phyloP scores from a whole-genome alignment of 208 protist genomes.

The Trypanosoma lewisi region DNA sequence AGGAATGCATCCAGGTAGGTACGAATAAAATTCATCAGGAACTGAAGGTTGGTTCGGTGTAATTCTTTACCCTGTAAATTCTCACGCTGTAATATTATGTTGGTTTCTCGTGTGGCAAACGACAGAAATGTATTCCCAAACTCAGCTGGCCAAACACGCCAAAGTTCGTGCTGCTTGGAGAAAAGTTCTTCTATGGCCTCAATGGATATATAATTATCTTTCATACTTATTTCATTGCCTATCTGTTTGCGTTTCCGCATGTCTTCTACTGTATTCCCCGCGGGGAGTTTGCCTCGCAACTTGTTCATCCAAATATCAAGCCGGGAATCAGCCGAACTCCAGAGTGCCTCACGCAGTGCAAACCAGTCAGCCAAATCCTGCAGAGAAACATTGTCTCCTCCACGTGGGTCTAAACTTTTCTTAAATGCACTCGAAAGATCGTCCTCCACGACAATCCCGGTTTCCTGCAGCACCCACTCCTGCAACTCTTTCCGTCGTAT shows the following conservation, averaged over 20 bases:
- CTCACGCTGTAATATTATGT: constrained; percentile 32
- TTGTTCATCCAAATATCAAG: constrained; percentile 8
- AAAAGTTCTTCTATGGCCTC: background rate
- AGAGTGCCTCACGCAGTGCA: background rate
- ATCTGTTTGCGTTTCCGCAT: background rate
- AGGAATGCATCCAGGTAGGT: constrained; percentile 43
- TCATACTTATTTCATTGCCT: background rate
- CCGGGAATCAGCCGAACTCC: background rate
- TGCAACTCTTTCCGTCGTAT: background rate
- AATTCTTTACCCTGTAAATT: constrained; percentile 41
- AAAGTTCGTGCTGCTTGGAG: constrained; percentile 8
- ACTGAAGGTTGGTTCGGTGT: constrained; percentile 47
- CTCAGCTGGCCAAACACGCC: constrained; percentile 8
- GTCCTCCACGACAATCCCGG: constrained; percentile 1
- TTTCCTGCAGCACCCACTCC: background rate
- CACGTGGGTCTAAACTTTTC: background rate
- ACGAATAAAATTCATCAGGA: constrained; percentile 51
- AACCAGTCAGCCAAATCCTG: constrained; percentile 4
- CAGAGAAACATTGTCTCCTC: background rate
- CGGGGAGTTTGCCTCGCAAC: background rate
- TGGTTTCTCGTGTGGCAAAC: constrained; percentile 21
- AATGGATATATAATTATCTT: constrained; percentile 23
- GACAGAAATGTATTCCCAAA: constrained; percentile 15
- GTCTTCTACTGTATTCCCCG: background rate
- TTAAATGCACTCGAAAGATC: background rate